Evolutionary conservation across 331 rosid species (phyloP), one percentile per base, ranked within the genome.

Genomic region (Quercus phellos): DNA sequence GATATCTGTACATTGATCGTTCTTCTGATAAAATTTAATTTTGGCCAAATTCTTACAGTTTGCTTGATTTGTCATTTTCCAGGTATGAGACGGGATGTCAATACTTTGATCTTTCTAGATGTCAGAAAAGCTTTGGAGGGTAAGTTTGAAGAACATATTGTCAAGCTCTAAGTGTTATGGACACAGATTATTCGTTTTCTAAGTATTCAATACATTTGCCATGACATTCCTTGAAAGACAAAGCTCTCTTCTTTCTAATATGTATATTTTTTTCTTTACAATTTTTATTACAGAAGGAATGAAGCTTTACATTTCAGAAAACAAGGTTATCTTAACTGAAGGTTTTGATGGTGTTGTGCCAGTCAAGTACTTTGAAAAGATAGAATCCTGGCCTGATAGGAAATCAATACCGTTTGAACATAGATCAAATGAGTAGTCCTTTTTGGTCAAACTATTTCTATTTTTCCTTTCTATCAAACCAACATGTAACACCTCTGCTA

Each of bases 71-170:
- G 66, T 34, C 6, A 4, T 74, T 73, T 81, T 77, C n/a, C 89
- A 94, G 97, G 98, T 43, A 94, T 90, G 92, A 90, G 98, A 78
- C 79, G 90, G 18, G 84, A 92, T 83, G 93, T 92, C n/a, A 88
- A 92, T 72, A 83, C 88, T 69, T 75, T 90, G 71, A 94, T 94
- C 74, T 89, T 83, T 77, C 89, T 94, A 1, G 92, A 94, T 70
- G 86, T 92, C 18, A 78, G 74, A 76, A 92, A 88, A 84, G 99
- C 97, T 32, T 83, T 92, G 68, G 91, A 87, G 67, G 97, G 97
- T 90, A 89, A 61, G 76, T 68, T 58, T 66, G 58, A 51, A 77
- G 21, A 26, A 68, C 17, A 8, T 54, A 24, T 55, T 56, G 42
- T 76, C 64, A 73, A 58, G 68, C n/a, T 24, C 27, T 14, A 2